Evolutionary conservation across 805 yeast species (phyloP), one percentile per base, ranked within the genome.

Genomic region (Hagleromyces aurorensis): DNA sequence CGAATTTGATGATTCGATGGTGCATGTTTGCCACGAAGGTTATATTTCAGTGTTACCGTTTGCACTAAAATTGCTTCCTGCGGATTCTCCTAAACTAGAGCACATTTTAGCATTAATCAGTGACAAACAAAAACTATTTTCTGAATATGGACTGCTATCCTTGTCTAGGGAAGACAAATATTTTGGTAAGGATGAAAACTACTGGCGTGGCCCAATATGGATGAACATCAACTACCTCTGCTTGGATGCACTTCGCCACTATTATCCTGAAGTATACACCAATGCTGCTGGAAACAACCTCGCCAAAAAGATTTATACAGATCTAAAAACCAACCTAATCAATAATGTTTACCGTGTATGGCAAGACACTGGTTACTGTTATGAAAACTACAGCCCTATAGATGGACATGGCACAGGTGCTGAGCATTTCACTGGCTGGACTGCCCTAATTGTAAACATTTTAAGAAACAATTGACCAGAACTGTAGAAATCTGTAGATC

Each of bases 141-240:
- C 84, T 6, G 69, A 68, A 1, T 85, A 52, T 43, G 98, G 98
- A 9, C 62, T 91, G 20, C 66, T 95, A 39, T 81, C 94, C 0
- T 61, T 91, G 20, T 81, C 95, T 1, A 75, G 73, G 45, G 44
- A 65, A 4, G 87, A 82, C 44, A 61, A 61, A 13, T 60, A 49
- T 35, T 91, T 79, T 58, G 80, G 80, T 32, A 71, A 77, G 0
- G 89, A 69, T 6, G 98, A 91, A 50, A 78, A 89, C 56, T 91
- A 91, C 61, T 91, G 98, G 98, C 71, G 95, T 40, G 91, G 96
- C 1, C 84, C 93, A 12, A 67, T 91, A 16, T 91, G 97, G 97
- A 65, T 86, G 44, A 82, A 86, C 53, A 81, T 91, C 48, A 91
- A 91, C 61, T 89, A 85, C 49, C 61, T 91, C 55, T 64, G 78